Evolutionary conservation across 495 filamentous ascomycete species (phyloP).

Genomic region (Hypoxylon fragiforme): DNA sequence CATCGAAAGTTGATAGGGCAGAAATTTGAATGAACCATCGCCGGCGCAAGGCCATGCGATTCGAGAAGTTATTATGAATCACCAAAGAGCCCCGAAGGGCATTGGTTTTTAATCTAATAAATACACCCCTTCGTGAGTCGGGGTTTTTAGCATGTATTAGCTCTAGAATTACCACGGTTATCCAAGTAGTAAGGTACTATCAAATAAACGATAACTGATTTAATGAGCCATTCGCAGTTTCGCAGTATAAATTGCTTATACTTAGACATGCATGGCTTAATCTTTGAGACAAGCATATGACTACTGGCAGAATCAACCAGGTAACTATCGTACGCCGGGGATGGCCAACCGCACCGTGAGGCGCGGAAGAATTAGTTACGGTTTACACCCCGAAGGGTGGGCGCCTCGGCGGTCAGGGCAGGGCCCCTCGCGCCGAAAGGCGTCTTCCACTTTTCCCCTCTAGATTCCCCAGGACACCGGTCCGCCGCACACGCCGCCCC

Average conservation of each 20-base stretch:
- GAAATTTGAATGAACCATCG: background rate
- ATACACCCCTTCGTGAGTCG: background rate
- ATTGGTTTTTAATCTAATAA: background rate
- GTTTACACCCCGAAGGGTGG: background rate
- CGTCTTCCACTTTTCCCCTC: background rate
- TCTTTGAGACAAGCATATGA: background rate
- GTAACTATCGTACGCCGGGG: background rate
- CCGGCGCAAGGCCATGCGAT: background rate
- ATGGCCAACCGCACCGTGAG: background rate
- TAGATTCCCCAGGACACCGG: background rate
- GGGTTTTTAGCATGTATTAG: background rate
- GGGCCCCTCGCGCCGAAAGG: background rate
- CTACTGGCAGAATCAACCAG: background rate
- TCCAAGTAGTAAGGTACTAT: background rate
- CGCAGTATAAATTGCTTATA: background rate
- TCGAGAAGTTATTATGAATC: background rate
- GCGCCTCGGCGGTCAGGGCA: background rate
- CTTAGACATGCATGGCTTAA: background rate
- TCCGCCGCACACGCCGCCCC: background rate
- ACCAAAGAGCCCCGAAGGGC: background rate
- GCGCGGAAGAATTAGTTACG: background rate
- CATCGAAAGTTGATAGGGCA: background rate
- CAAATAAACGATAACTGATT: background rate
- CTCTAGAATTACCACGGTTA: background rate
- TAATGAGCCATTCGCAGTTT: background rate